Evolutionary conservation across 805 yeast genomes (phyloP).

Genomic region (Wickerhamiella australiensis): DNA sequence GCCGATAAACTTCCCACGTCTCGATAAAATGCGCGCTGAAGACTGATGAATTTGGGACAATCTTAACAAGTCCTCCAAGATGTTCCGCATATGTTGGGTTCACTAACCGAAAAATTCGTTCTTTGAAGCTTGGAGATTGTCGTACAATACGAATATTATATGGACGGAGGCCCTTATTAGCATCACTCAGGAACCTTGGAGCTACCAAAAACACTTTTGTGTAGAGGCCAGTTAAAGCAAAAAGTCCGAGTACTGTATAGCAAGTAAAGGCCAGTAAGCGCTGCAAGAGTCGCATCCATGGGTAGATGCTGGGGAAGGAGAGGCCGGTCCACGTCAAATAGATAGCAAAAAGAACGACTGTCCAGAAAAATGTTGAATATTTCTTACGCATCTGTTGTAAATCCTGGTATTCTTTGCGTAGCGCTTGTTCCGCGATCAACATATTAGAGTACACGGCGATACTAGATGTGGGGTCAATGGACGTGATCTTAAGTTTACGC

Average conservation of each 20-base stretch:
- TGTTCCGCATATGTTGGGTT: conserved; percentile 22
- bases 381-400: conserved; percentile 55
- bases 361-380: conserved; percentile 40
- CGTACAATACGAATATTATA: conserved; percentile 61
- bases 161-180: conserved; percentile 82
- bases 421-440: conserved; percentile 71
- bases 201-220: conserved; percentile 73
- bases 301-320: conserved; percentile 29
- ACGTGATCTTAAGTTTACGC: neutral
- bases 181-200: conserved; percentile 60
- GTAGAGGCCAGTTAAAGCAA: conserved; percentile 83
- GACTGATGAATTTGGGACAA: conserved; percentile 67
- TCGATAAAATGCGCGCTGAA: conserved; percentile 77
- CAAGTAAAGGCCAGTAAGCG: conserved; percentile 43
- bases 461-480: conserved; percentile 23
- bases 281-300: conserved; percentile 27
- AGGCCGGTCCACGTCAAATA: conserved; percentile 27
- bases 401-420: conserved; percentile 67
- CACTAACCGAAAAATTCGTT: conserved; percentile 22
- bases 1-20: conserved; percentile 88
- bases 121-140: conserved; percentile 22
- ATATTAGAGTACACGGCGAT: conserved; percentile 44
- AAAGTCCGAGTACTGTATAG: conserved; percentile 56
- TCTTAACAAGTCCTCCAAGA: conserved; percentile 64
- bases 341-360: conserved; percentile 21